Percentiles rank a stretch among this genome's conserved stretches.
Evolutionary conservation across 257 asterid genomes (phyloP).

Genomic region (Dorcoceras hygrometricum): DNA sequence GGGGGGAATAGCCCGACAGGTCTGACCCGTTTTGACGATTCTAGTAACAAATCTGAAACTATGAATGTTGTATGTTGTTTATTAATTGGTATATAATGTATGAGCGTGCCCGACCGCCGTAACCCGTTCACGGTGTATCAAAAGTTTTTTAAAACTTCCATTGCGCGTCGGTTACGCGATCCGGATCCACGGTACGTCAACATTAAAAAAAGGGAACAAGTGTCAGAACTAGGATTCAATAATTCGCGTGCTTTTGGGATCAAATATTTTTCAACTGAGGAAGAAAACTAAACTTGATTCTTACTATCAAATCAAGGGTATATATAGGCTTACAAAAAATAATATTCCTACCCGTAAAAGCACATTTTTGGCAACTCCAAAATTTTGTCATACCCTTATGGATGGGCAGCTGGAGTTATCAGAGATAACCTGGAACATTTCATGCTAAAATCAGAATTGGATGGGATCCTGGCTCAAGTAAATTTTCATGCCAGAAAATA

Average conservation of each 20-base stretch:
- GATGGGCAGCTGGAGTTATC: conserved; percentile 37
- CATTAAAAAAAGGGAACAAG: background rate
- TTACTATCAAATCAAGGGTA: background rate
- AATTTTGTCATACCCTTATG: background rate
- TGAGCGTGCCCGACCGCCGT: no score
- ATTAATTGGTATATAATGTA: no score
- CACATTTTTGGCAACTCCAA: conserved; percentile 1
- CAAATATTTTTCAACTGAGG: background rate
- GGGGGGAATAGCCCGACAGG: no score
- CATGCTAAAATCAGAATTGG: background rate
- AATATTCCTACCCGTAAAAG: conserved; percentile 12
- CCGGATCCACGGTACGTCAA: no score
- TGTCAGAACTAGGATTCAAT: background rate
- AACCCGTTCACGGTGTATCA: no score
- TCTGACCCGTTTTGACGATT: no score
- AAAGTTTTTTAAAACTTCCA: no score
- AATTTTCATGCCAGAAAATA: conserved; percentile 4
- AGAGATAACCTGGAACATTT: conserved; percentile 51
- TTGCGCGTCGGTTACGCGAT: no score
- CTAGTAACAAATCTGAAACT: no score
- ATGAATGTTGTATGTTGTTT: no score
- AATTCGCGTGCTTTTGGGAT: no score
- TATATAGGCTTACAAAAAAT: background rate
- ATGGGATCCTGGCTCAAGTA: background rate
- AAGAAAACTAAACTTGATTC: background rate